A percentile compares a stretch with the other conserved stretches of the same genome.
These are phyloP conservation scores for Colletotrichum gloeosporioides DNA, from an alignment of 2,329 filamentous ascomycete genomes.

Conservation along the genomic window DNA sequence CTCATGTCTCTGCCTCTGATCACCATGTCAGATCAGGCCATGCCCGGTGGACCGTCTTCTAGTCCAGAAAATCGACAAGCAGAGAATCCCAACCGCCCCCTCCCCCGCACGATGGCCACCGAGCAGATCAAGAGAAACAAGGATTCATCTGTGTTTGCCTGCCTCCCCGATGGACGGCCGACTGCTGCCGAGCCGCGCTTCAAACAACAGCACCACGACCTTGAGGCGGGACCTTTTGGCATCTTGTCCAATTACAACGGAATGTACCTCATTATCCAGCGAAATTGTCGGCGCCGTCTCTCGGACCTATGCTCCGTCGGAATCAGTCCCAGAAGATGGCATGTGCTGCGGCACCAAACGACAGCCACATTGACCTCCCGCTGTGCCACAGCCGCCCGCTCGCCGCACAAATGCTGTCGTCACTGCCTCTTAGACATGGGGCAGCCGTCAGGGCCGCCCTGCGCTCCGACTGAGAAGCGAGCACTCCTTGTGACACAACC, in stretches of 20 bases:
- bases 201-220: neutral
- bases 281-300: neutral
- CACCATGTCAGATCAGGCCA: neutral
- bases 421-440: neutral
- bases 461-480: neutral
- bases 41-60: neutral
- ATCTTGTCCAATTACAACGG: neutral
- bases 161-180: neutral
- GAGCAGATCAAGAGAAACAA: neutral
- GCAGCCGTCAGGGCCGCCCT: neutral
- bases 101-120: neutral
- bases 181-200: neutral
- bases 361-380: slow-evolving; percentile 11
- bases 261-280: neutral
- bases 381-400: neutral
- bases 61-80: neutral
- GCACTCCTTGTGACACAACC: neutral
- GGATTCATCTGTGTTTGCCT: neutral
- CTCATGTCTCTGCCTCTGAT: neutral
- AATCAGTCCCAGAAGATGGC: neutral
- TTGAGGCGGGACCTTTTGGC: neutral
- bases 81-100: neutral
- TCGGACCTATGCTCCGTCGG: neutral
- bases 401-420: neutral
- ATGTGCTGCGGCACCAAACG: neutral